Base-by-base conservation (phyloP, 2,329 filamentous ascomycete genomes). In the Colletotrichum lentis region DNA sequence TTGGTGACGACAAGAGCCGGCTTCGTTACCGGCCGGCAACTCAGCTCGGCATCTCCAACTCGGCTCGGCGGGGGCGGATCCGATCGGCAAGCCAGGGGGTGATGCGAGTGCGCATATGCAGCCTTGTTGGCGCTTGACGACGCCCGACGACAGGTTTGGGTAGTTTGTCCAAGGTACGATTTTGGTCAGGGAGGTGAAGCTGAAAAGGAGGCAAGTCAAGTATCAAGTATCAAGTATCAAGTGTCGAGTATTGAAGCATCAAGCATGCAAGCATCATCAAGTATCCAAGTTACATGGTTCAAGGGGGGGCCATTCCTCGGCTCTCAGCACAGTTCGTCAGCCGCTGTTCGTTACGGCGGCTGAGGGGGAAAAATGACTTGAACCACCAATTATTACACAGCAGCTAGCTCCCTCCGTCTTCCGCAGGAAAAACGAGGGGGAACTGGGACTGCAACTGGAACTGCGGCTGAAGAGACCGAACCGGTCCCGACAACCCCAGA, bases 401-500 rank as follows among this genome's bases (percentile, higher is more conserved):
- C n/a, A n/a, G n/a, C n/a, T n/a, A n/a, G n/a, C n/a, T n/a, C n/a
- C n/a, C 27, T 31, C 27, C 27, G 7, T 31, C 27, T 31, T 31
- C 27, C 27, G 37, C 20, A 20, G 61, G 31, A 20, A 27, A 27
- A 44, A 61, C 27, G 62, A 50, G 55, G 49, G 49, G 62, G 50
- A 55, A 60, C 31, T 54, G 50, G 11, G 16, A 1, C 27, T 31
- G 27, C 1, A 31, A 31, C 27, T 31, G 27, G 6, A 31, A 31
- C 27, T 27, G 27, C 4, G 24, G 5, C 24, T 27, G 7, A 16
- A 54, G 5, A 56, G 22, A 44, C 66, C 56, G 66, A 61, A 18
- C 39, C 66, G 66, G 66, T 46, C 12, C 66, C 62, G 61, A 44
- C 14, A 49, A 37, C 3, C 46, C 49, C 58, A 37, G 44, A 20